Evolutionary conservation across 176 grass and related monocot genomes (phyloP), one percentile per base, ranked within the genome.

Genomic region (Rhynchospora tenuis): DNA sequence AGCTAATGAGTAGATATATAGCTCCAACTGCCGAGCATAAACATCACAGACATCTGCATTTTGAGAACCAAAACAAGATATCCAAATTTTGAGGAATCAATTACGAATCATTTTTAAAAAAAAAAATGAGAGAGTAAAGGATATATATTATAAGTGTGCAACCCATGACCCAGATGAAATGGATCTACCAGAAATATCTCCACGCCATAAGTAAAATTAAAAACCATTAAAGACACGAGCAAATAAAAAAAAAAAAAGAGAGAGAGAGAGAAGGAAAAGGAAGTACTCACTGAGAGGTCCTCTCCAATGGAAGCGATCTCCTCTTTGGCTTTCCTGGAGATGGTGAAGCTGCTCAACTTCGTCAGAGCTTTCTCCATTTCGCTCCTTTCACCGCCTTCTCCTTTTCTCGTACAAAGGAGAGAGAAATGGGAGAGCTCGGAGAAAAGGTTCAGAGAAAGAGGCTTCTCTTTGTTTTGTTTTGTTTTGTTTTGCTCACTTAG

Each of bases 221-320:
- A 57, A 42, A 23, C 44, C 29, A 26, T 33, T 7, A 51, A 57
- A 31, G 7, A 15, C 55, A 73, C 8, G 13, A 62, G 13, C n/a
- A 17, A 10, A 16, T 20, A 16, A 15, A 15, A 17, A 56, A 22
- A 11, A 1, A 4, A 48, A 15, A 6, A 23, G 22, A 6, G n/a
- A n/a, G n/a, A n/a, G n/a, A 26, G 6, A 38, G 5, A 38, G 5
- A 44, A 22, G 19, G 14, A 3, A 4, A 42, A 12, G 2, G 15
- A 13, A 17, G 5, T 14, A 81, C 94, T 89, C 65, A 99, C 96
- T 48, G 96, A 95, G 77, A 99, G 79, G 80, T 99, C 96, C 44
- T 64, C 96, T 61, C 96, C 90, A 79, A 99, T 99, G 88, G 96
- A 91, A 71, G 93, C 85, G 88, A 99, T 90, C 88, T 99, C 96